phyloP scores from a whole-genome alignment of 1,284 basidiomycete species.

The Cryptococcus floricola region DNA sequence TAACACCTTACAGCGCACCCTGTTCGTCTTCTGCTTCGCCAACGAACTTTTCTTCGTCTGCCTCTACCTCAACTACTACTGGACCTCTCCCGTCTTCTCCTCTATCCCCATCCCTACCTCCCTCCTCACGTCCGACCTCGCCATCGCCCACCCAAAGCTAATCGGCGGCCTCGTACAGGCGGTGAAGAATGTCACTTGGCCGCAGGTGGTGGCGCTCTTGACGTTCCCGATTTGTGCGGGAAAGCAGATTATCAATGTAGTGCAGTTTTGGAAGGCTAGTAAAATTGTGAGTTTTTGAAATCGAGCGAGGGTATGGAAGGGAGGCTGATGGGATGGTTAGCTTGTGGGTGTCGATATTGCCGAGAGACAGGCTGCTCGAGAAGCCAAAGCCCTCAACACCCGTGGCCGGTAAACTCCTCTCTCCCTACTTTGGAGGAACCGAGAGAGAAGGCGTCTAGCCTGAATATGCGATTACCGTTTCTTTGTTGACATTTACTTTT shows the following conservation, averaged over 20 bases:
- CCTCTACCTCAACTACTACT: constrained; percentile 91
- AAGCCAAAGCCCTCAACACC: constrained; percentile 29
- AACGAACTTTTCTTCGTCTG: constrained; percentile 98
- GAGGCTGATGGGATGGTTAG: constrained; percentile 17
- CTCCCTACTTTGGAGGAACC: neutral
- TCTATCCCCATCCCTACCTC: constrained; percentile 27
- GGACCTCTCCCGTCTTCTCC: constrained; percentile 51
- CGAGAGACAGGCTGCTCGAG: constrained; percentile 67
- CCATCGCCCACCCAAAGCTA: constrained; percentile 23
- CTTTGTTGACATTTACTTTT: too few relatives aligned
- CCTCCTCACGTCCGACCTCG: constrained; percentile 20
- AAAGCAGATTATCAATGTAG: constrained; percentile 93
- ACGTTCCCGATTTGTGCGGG: constrained; percentile 69
- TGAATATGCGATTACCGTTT: too few relatives aligned
- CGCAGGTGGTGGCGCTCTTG: constrained; percentile 66
- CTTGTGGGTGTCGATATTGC: constrained; percentile 84
- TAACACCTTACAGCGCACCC: constrained; percentile 57
- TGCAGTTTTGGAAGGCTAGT: constrained; percentile 98
- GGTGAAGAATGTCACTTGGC: constrained; percentile 63
- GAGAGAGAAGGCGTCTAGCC: too few relatives aligned
- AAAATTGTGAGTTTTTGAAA: constrained; percentile 60
- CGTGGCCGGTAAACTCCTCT: constrained; percentile 2
- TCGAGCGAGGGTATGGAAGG: neutral
- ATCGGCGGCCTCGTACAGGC: constrained; percentile 27
- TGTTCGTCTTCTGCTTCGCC: constrained; percentile 92